phyloP scores from a whole-genome alignment of 129 eudicot genomes.

The Solidago caesia region DNA sequence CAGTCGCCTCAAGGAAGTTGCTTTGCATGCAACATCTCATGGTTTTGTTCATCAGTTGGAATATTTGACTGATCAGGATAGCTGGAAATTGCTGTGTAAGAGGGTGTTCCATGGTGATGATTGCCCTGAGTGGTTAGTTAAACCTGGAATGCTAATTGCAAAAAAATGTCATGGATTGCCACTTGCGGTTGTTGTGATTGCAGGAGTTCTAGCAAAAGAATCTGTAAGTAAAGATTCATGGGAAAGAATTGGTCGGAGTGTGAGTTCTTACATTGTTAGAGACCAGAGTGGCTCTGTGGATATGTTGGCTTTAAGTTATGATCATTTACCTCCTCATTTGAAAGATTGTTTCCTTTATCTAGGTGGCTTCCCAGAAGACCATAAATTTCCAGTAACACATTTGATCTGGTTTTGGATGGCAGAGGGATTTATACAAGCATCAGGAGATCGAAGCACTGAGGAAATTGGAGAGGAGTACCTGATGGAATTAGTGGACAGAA shows the following conservation, averaged over 20 bases:
- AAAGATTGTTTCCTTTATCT: slow-evolving; percentile 30
- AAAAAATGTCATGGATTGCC: slow-evolving; percentile 37
- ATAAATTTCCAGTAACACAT: background rate
- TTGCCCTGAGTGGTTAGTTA: slow-evolving; percentile 1
- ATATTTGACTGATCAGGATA: slow-evolving; percentile 1
- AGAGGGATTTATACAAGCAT: slow-evolving; percentile 26
- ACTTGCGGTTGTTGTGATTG: slow-evolving; percentile 33
- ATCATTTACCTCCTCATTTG: slow-evolving; percentile 27
- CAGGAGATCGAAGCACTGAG: slow-evolving; percentile 17
- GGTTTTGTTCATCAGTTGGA: slow-evolving; percentile 13
- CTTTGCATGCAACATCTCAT: slow-evolving; percentile 4
- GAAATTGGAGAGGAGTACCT: slow-evolving; percentile 23
- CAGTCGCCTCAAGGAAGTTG: slow-evolving; percentile 26
- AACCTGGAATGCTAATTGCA: slow-evolving; percentile 29
- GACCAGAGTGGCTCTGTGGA: background rate
- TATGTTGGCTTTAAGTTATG: too few relatives aligned
- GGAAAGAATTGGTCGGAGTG: background rate
- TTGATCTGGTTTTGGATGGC: slow-evolving; percentile 40
- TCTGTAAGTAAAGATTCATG: slow-evolving; percentile 3
- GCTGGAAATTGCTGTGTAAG: slow-evolving; percentile 25
- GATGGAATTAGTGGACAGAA: slow-evolving; percentile 6
- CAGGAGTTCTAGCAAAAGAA: slow-evolving; percentile 32
- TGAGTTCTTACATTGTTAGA: background rate
- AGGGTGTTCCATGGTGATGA: slow-evolving; percentile 19
- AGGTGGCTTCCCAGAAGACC: slow-evolving; percentile 20